phyloP scores from a whole-genome alignment of 1,284 basidiomycete species.

The Melampsora larici-populina region DNA sequence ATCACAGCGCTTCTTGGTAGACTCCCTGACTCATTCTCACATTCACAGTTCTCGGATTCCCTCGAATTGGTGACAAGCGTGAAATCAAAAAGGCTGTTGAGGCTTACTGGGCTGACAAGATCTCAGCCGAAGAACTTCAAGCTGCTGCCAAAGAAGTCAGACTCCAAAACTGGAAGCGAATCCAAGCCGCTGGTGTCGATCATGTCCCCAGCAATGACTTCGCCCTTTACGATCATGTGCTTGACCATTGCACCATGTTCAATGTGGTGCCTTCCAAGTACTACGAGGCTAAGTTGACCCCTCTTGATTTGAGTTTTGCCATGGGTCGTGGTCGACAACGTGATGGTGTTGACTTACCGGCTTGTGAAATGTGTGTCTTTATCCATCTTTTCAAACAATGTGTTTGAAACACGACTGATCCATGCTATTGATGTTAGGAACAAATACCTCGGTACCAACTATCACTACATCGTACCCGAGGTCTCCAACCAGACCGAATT shows the following conservation, averaged over 20 bases:
- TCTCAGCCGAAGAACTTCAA: slow-evolving; percentile 80
- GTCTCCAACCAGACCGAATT: slow-evolving; percentile 87
- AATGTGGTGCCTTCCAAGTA: slow-evolving; percentile 97
- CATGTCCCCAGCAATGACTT: slow-evolving; percentile 95
- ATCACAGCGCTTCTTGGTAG: neutral
- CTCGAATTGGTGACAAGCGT: slow-evolving; percentile 92
- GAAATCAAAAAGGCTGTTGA: slow-evolving; percentile 99
- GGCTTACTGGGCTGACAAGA: slow-evolving; percentile 93
- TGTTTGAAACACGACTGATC: neutral
- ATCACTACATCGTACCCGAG: slow-evolving; percentile 98
- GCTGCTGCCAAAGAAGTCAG: slow-evolving; percentile 84
- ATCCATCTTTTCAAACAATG: neutral
- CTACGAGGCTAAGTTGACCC: slow-evolving; percentile 76
- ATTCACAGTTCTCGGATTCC: slow-evolving; percentile 78
- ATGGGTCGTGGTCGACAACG: slow-evolving; percentile 98
- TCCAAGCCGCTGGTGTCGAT: slow-evolving; percentile 86
- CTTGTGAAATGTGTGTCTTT: slow-evolving; percentile 78
- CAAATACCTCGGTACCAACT: slow-evolving; percentile 93
- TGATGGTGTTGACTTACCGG: slow-evolving; percentile 84
- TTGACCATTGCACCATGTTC: slow-evolving; percentile 95
- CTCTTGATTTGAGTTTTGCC: slow-evolving; percentile 67
- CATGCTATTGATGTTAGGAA: slow-evolving; percentile 14
- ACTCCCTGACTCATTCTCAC: neutral
- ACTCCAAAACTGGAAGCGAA: slow-evolving; percentile 81
- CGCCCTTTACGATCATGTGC: slow-evolving; percentile 96